Conservation (phyloP, 2,329 filamentous ascomycete species). For the Ascochyta lentis region DNA sequence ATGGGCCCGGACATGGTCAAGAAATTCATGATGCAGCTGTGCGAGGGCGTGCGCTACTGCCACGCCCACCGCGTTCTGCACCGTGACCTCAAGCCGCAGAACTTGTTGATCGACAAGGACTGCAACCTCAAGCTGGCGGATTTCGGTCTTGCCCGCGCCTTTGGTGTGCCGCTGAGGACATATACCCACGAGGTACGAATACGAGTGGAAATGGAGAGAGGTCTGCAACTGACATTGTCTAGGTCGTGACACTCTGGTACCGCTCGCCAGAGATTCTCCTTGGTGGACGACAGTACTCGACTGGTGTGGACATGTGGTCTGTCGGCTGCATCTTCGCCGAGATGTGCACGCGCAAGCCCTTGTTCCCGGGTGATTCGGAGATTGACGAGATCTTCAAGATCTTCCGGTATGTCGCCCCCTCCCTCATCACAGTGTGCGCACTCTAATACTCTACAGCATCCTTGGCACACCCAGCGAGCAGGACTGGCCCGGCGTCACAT, state of each 20-base stretch:
- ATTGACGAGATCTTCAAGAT: constrained; percentile 96
- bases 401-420: constrained; percentile 70
- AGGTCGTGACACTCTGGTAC: constrained; percentile 93
- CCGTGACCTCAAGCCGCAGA: constrained; percentile 89
- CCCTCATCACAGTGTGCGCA: background rate
- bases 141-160: constrained; percentile 87
- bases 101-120: constrained; percentile 83
- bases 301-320: constrained; percentile 95
- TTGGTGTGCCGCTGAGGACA: constrained; percentile 87
- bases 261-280: constrained; percentile 88
- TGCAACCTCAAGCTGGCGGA: constrained; percentile 90
- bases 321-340: constrained; percentile 94
- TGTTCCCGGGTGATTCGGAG: constrained; percentile 91
- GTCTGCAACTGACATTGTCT: constrained; percentile 20
- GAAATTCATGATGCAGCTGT: constrained; percentile 90
- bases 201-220: background rate
- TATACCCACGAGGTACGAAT: constrained; percentile 82
- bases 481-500: constrained; percentile 90
- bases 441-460: constrained; percentile 47
- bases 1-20: constrained; percentile 83
- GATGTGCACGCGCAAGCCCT: constrained; percentile 92
- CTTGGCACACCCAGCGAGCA: constrained; percentile 84
- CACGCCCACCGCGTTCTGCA: constrained; percentile 88
- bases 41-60: constrained; percentile 85
- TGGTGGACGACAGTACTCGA: constrained; percentile 89